phyloP scores from a whole-genome alignment of 164 flowering plant genomes.

The Litsea cubeba region DNA sequence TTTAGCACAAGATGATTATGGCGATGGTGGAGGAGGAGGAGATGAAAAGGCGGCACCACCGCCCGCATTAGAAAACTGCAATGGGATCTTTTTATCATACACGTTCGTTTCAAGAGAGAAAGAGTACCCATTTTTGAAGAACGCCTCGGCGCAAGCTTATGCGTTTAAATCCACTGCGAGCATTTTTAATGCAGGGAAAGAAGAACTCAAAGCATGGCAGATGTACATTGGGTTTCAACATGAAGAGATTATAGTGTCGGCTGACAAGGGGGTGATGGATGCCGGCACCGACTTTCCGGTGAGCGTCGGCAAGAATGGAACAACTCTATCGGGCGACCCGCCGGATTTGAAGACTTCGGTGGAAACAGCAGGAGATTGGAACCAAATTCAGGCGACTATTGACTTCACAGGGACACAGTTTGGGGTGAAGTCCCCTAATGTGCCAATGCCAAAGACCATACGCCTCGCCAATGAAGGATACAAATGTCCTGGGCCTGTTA shows the following conservation, averaged over 20 bases:
- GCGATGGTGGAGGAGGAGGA: neutral
- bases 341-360: conserved; percentile 68
- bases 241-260: conserved; percentile 59
- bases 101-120: conserved; percentile 30
- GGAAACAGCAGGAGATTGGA: conserved; percentile 80
- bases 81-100: conserved; percentile 64
- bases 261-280: conserved; percentile 52
- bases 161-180: conserved; percentile 54
- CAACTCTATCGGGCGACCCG: conserved; percentile 69
- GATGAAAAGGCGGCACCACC: conserved; percentile 26
- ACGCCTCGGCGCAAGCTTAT: conserved; percentile 78
- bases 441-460: conserved; percentile 63
- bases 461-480: conserved; percentile 67
- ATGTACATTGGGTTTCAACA: conserved; percentile 67
- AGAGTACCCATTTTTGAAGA: conserved; percentile 51
- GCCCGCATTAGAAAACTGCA: conserved; percentile 36
- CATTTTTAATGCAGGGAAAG: conserved; percentile 49
- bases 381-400: conserved; percentile 52
- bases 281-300: conserved; percentile 63
- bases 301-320: conserved; percentile 50
- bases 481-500: conserved; percentile 35
- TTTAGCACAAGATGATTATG: conserved; percentile 28
- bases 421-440: conserved; percentile 44
- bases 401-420: conserved; percentile 72
- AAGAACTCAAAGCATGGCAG: conserved; percentile 58